Evolutionary conservation across 495 filamentous ascomycete species (phyloP).

Genomic region (Aspergillus steynii): DNA sequence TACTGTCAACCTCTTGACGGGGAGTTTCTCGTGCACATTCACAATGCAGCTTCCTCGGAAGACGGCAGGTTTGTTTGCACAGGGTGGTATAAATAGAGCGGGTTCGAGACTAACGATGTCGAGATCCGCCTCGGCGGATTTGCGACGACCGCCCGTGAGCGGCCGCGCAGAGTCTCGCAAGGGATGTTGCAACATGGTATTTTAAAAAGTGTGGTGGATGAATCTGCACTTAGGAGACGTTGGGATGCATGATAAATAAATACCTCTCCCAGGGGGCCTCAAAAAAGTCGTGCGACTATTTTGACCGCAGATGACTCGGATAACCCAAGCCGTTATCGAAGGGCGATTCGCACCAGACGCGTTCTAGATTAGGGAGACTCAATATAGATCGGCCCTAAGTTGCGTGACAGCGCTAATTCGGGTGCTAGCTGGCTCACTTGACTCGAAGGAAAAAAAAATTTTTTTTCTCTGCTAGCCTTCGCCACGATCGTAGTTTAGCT

Average conservation of each 20-base stretch:
- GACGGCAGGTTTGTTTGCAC: conserved; percentile 15
- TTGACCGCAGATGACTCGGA: neutral
- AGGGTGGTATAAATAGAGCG: conserved; percentile 14
- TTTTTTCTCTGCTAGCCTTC: neutral
- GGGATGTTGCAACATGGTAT: neutral
- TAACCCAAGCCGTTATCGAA: neutral
- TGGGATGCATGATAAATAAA: neutral
- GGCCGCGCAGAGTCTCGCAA: conserved; percentile 1
- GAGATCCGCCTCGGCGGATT: conserved; percentile 3
- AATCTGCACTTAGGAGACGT: neutral
- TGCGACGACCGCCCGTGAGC: neutral
- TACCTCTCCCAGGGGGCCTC: neutral
- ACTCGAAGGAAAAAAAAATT: neutral
- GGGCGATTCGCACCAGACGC: neutral
- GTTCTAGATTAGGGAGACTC: neutral
- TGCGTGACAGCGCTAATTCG: neutral
- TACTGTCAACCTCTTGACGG: conserved; percentile 14
- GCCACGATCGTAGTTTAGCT: neutral
- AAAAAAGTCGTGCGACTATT: no score
- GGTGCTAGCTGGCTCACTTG: neutral
- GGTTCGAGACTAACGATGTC: conserved; percentile 13
- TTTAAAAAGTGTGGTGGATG: neutral
- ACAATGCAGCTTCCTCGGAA: conserved; percentile 14
- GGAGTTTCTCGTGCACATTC: conserved; percentile 6
- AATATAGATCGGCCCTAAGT: neutral